Evolutionary conservation across 2,329 filamentous ascomycete species (phyloP), one percentile per base, ranked within the genome.

Genomic region (Herpotrichia juniperi): DNA sequence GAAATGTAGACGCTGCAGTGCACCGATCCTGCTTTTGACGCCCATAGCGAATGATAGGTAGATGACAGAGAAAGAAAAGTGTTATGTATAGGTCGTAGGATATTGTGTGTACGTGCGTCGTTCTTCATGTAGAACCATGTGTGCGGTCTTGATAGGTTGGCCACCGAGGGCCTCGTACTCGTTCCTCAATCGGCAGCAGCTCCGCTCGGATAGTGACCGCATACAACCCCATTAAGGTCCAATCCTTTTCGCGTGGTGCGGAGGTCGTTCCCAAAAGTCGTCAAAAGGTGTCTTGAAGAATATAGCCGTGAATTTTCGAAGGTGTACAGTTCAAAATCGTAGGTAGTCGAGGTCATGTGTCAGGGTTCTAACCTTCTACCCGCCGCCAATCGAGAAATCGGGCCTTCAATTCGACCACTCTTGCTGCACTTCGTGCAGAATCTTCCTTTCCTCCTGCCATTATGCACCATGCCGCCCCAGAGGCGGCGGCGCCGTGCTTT

Each of bases 41-140:
- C 56, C 54, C 51, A 53, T 26, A 59, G 30, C 17, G 56, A 59
- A 54, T 52, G 56, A 50, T 48, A 51, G 53, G 48, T 48, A 28
- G 46, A 54, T 25, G 34, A 30, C n/a, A 25, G 14, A 48, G 32
- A 42, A 17, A 42, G 37, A 42, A 42, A 48, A 48, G 25, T 30
- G 7, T 34, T 50, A 46, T 40, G 24, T 42, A 24, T 47, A 28
- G 22, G 14, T 51, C 25, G 39, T 43, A 44, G 39, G n/a, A 26
- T 48, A 26, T 22, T 28, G 35, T 50, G 42, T 39, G 42, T 40
- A 22, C 17, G 42, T 51, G n/a, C 26, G 17, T 47, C 42, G 34
- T 31, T 35, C n/a, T 34, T 31, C 43, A 47, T 47, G 43, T 40
- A 40, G 37, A 51, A 55, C 51, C 46, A 50, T 48, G 42, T 54